Base-by-base conservation (phyloP, 2,329 filamentous ascomycete genomes). In the Endothia cerciana region DNA sequence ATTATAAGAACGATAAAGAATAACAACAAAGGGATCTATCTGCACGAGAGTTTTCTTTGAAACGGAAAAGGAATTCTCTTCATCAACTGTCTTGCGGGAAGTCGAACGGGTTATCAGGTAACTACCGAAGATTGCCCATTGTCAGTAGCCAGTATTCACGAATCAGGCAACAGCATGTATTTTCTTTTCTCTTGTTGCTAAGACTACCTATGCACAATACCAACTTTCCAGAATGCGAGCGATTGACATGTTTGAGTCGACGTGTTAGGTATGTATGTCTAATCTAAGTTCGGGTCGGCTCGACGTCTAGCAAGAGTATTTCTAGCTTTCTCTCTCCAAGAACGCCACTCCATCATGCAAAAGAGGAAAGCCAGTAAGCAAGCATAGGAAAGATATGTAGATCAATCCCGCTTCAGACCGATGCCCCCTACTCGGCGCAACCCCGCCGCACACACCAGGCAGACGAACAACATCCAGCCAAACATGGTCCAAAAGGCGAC, bases 401-500 rank as follows among this genome's bases (percentile, higher is more conserved):
- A 53, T 64, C 22, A 66, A 49, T 68, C 63, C 25, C 56, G 53
- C 60, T 68, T 68, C 30, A 62, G 30, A 19, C 66, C 66, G 22
- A 68, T 55, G 1, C 30, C 38, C 2, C 63, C 63, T 7, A 62
- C 66, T 19, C 60, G 59, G 2, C 66, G 36, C 49, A 68, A n/a
- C n/a, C 66, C 63, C n/a, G 47, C 49, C 15, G 28, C 57, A 17
- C 53, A 56, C 0, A 61, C 56, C 15, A 61, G 30, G 45, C 56
- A 61, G 17, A 43, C 40, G 1, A 41, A 13, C 8, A 49, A 33
- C 66, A 66, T 66, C 19, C 60, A 65, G 15, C 45, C 66, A 63
- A 68, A 68, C 66, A 65, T 63, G 4, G 60, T 49, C 66, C 66
- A 68, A 41, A 65, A 68, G 0, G 51, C 51, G 8, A 56, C 64